Percentiles rank a stretch among this genome's conserved stretches.
Conservation (phyloP, 1,139 yeast genomes). For the Hansenula lynferdii region DNA sequence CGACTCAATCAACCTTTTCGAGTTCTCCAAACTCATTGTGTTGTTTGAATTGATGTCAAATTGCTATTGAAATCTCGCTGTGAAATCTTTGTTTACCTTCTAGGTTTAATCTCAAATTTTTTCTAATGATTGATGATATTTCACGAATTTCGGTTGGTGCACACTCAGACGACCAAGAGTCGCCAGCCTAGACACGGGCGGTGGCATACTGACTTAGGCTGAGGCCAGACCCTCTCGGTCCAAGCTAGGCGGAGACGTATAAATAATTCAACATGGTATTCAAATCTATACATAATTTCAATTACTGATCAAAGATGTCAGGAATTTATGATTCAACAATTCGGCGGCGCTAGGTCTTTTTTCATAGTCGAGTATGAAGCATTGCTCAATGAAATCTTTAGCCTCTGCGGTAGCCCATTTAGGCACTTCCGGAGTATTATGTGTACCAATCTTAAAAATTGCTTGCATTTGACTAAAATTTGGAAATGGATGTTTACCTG, state of each 20-base stretch:
- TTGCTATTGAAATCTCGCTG: background rate
- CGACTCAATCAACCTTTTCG: background rate
- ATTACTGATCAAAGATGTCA: slow-evolving; percentile 39
- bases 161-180: background rate
- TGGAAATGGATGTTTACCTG: slow-evolving; percentile 93
- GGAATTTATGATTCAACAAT: slow-evolving; percentile 56
- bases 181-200: too few relatives aligned
- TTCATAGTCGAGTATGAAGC: slow-evolving; percentile 72
- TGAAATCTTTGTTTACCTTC: slow-evolving; percentile 1
- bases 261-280: too few relatives aligned
- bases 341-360: slow-evolving; percentile 73
- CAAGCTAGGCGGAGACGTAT: too few relatives aligned
- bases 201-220: too few relatives aligned
- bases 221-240: too few relatives aligned
- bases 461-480: slow-evolving; percentile 96
- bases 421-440: slow-evolving; percentile 73
- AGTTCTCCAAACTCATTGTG: background rate
- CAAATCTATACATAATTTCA: too few relatives aligned
- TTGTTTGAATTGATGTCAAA: background rate
- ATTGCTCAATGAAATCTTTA: slow-evolving; percentile 53
- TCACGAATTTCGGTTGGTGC: background rate
- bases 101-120: slow-evolving; percentile 1
- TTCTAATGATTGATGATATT: background rate
- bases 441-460: slow-evolving; percentile 85
- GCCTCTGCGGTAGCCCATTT: slow-evolving; percentile 71